Percentiles rank a stretch among this genome's conserved stretches.
These are phyloP conservation scores for Acanthamoeba sp. DNA, from an alignment of 208 protist genomes.

Conservation along the genomic window DNA sequence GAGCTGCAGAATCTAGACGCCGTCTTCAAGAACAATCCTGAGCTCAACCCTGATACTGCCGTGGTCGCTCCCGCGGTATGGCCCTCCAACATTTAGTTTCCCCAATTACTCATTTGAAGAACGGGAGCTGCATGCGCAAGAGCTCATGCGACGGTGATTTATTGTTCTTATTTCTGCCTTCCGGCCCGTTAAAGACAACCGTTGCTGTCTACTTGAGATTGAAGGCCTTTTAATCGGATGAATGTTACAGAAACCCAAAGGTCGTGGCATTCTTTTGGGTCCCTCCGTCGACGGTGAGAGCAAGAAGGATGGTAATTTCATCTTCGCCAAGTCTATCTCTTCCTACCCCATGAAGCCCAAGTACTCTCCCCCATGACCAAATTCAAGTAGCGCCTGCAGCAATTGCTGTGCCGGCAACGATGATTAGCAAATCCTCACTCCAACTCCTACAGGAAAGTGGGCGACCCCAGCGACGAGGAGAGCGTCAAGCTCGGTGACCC, in stretches of 20 bases:
- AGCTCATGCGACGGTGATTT: neutral
- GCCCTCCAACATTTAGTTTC: neutral
- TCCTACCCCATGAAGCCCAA: constrained; percentile 26
- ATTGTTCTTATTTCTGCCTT: neutral
- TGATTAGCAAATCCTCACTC: too few relatives aligned
- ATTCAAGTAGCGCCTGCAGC: too few relatives aligned
- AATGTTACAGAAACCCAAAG: neutral
- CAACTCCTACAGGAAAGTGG: neutral
- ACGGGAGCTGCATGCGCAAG: too few relatives aligned
- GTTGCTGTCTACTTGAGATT: neutral
- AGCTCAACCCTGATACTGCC: neutral
- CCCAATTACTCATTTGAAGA: neutral
- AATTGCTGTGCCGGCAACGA: neutral
- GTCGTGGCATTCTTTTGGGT: neutral
- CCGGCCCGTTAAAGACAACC: too few relatives aligned
- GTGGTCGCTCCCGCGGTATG: neutral
- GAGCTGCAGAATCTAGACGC: neutral
- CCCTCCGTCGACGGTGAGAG: neutral
- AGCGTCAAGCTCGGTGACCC: constrained; percentile 74
- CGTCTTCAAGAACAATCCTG: neutral
- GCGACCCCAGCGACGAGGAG: neutral
- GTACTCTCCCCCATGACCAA: neutral
- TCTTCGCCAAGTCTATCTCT: neutral
- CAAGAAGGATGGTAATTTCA: neutral
- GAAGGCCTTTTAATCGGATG: neutral